Base-by-base conservation (phyloP, 768 basidiomycete genomes). In the Cystofilobasidium ferigula region DNA sequence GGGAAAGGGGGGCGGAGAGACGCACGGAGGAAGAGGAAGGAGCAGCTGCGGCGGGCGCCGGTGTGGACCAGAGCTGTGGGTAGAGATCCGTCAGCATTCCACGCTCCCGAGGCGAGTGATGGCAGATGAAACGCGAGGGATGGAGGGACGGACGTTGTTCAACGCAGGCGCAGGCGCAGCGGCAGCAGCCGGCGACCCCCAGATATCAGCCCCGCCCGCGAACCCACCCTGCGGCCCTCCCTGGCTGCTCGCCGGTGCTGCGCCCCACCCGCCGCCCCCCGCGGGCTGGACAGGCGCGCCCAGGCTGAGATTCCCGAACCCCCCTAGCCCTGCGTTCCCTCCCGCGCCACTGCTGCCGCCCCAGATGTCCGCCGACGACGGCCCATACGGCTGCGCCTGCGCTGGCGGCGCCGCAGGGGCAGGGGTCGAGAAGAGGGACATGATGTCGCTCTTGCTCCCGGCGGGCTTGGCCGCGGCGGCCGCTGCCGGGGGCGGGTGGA, bases 401-500 rank as follows among this genome's bases (percentile, higher is more conserved):
- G 61, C 61, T 14, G 67, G 56, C 14, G 67, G 47, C 0, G n/a
- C n/a, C n/a, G n/a, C n/a, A n/a, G n/a, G n/a, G n/a, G n/a, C n/a
- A n/a, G 67, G 56, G 3, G 67, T 34, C 16, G 62, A 57, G 22
- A 68, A 68, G 45, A 68, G 57, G 35, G 56, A 58, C 67, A 68
- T 68, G 61, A 68, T 68, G 61, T 68, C 61, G 42, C 38, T 68
- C 62, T 68, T 61, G 53, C 68, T 57, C 8, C 75, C 69, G 0
- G 77, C 62, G 1, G 75, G 26, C 10, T 78, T 58, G 32, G 78
- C 70, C 3, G 82, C 40, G 1, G 36, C 10, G 24, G 66, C 13
- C 4, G 57, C 10, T 1, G 56, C 43, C 3, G 64, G n/a, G 0
- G 71, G 62, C 0, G 73, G 79, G 70, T 87, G 86, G 76, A 93